Evolutionary conservation across 208 protist species (phyloP), one percentile per base, ranked within the genome.

Genomic region (Endotrypanum monterogeii): DNA sequence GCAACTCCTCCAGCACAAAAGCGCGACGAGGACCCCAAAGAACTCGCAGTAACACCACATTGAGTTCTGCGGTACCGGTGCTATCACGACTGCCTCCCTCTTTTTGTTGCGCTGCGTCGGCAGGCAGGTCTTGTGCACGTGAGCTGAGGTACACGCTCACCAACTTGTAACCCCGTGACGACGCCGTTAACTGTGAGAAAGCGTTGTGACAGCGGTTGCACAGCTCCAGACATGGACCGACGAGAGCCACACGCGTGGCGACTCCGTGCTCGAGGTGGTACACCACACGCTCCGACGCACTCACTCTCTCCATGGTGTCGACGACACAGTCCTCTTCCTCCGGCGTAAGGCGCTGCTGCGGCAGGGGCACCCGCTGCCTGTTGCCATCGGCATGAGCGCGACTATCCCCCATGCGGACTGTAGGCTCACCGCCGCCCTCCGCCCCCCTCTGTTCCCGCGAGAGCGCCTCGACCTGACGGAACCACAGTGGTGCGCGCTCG

Each of bases 221-320:
- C 9, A 90, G 77, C 78, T 89, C 82, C 51, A 87, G 55, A 68
- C 89, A 94, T 3, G 89, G 87, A 20, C 89, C 88, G 5, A 89
- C 72, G 50, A 90, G 82, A 61, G 60, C 75, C 3, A 88, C 68
- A 32, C 74, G 73, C 39, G 84, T 86, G 11, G 83, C 85, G 25
- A 89, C 66, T 16, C 88, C 88, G 46, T 72, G 51, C 56, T 88
- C 80, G 54, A 92, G 68, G 25, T 82, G 84, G 71, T 89, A 90
- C 16, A 60, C 4, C 11, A 58, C 46, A 18, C 44, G 50, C 41
- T 81, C 71, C 48, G 55, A 25, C 23, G 67, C 48, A 7, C 54
- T 9, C 25, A 23, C 62, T 41, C 56, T 63, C 54, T 78, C 68
- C 35, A 78, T 73, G 1, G 57, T 55, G 51, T 56, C 48, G 52